Conservation (phyloP, 73 alveolate genomes). For the Diophrys appendiculata region DNA sequence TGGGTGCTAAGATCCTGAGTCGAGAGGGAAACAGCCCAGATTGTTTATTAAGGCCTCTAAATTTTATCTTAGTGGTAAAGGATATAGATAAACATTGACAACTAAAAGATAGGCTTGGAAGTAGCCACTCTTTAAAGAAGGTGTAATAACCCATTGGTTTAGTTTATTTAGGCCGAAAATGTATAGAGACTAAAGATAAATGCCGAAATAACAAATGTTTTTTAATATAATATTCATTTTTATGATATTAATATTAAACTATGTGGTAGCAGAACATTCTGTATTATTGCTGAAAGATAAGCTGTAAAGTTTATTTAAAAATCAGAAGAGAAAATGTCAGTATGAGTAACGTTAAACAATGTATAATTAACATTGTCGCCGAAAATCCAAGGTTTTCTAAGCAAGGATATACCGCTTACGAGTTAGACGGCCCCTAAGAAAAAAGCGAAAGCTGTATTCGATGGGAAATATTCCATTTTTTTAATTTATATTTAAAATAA, state of each 20-base stretch:
- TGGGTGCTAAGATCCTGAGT: slow-evolving; percentile 46
- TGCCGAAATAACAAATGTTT: slow-evolving; percentile 25
- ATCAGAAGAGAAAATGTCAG: slow-evolving; percentile 24
- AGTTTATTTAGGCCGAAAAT: not conserved
- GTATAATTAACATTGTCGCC: slow-evolving; percentile 18
- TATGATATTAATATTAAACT: too few relatives aligned
- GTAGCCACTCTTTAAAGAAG: slow-evolving; percentile 57
- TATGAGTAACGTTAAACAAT: slow-evolving; percentile 38
- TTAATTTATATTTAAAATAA: too few relatives aligned
- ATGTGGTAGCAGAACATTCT: slow-evolving; percentile 42
- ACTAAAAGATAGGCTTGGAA: slow-evolving; percentile 49
- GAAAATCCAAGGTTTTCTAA: slow-evolving; percentile 33
- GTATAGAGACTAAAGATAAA: not conserved
- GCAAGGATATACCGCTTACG: not conserved
- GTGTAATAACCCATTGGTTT: slow-evolving; percentile 52
- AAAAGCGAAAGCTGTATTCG: not conserved
- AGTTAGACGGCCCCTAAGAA: slow-evolving; percentile 33
- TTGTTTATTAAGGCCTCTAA: slow-evolving; percentile 26
- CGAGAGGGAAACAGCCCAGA: slow-evolving; percentile 72
- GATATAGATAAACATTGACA: not conserved
- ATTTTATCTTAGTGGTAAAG: slow-evolving; percentile 5
- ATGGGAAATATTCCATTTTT: too few relatives aligned
- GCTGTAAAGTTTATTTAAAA: slow-evolving; percentile 1
- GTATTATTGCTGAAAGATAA: slow-evolving; percentile 4
- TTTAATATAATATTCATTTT: too few relatives aligned